phyloP scores from a whole-genome alignment of 2,329 filamentous ascomycete genomes.

The Orbilia oligospora region DNA sequence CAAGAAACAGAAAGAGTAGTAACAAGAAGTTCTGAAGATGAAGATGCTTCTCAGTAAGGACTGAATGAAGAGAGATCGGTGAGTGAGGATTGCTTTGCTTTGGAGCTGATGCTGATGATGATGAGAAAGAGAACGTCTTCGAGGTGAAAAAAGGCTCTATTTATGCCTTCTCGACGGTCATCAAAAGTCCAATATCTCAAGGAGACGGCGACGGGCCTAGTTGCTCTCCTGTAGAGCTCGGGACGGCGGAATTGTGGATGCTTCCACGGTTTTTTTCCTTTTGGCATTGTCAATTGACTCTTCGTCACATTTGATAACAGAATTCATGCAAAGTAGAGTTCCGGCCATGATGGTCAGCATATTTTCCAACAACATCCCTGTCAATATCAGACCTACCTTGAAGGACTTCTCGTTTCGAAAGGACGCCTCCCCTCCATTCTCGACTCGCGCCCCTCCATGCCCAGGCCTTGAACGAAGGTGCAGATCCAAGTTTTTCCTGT shows the following conservation, averaged over 20 bases:
- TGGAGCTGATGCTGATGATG: slow-evolving; percentile 57
- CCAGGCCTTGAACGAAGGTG: slow-evolving; percentile 49
- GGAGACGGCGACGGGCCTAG: slow-evolving; percentile 34
- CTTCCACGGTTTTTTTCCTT: slow-evolving; percentile 41
- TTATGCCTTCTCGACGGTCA: slow-evolving; percentile 61
- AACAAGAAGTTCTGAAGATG: slow-evolving; percentile 62
- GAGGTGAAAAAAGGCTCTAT: slow-evolving; percentile 62
- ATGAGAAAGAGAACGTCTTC: slow-evolving; percentile 54
- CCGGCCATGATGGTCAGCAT: slow-evolving; percentile 60
- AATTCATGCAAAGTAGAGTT: slow-evolving; percentile 61
- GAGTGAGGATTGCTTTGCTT: slow-evolving; percentile 60
- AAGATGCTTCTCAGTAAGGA: slow-evolving; percentile 62
- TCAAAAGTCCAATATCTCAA: slow-evolving; percentile 41
- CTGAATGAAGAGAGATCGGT: slow-evolving; percentile 61
- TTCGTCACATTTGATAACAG: slow-evolving; percentile 59
- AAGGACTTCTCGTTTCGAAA: slow-evolving; percentile 58
- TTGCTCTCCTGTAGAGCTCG: slow-evolving; percentile 44
- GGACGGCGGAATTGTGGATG: slow-evolving; percentile 47
- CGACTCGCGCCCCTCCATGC: slow-evolving; percentile 54
- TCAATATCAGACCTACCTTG: slow-evolving; percentile 60
- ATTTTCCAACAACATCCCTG: slow-evolving; percentile 56
- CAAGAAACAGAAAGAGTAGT: slow-evolving; percentile 48
- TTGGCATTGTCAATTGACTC: slow-evolving; percentile 57
- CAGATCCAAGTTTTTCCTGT: slow-evolving; percentile 56
- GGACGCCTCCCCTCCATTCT: slow-evolving; percentile 54